Base-by-base conservation (phyloP, 2,329 filamentous ascomycete species). In the Trichophaea hybrida region DNA sequence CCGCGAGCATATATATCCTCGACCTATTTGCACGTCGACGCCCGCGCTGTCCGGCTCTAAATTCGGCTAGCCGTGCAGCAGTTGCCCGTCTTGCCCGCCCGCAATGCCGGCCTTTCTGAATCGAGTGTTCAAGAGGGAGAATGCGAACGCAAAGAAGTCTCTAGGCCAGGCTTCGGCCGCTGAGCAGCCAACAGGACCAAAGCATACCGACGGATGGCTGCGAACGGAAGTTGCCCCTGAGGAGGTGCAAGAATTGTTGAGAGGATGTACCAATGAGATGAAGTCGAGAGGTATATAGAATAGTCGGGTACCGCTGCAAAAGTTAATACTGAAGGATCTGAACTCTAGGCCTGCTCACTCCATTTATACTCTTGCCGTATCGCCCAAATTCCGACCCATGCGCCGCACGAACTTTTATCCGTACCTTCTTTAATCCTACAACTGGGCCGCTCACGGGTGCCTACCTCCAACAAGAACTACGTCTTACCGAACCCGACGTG, bases 401-500 rank as follows among this genome's bases (percentile, higher is more conserved):
- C 72, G 87, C 88, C 56, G 89, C 94, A 63, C 87, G 90, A 71
- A 91, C 86, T 24, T 97, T 97, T 69, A 80, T 98, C 68, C 84
- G 88, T 70, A 89, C 91, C 74, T 97, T 88, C 74, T 98, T 96
- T 76, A 86, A 85, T 70, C 77, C 81, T 60, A 71, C 78, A 75
- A 74, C 84, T 59, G 75, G 85, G 38, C 69, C 71, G 1, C 76
- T 78, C 61, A 79, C 76, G 51, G 89, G 89, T 49, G 84, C 89
- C 63, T 74, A 75, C 51, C 77, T 98, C 70, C 75, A 80, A 62
- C 89, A 93, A 72, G 93, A 98, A 74, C 76, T 98, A 67, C 86
- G 90, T 64, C 83, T 98, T 75, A 88, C 86, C 32, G 91, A 96
- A 73, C 89, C 91, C 61, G 88, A 95, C 88, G 89, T 94, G 59